These are phyloP conservation scores for Epichloe aotearoae DNA, from an alignment of 2,329 filamentous ascomycete species.

Conservation along the genomic window DNA sequence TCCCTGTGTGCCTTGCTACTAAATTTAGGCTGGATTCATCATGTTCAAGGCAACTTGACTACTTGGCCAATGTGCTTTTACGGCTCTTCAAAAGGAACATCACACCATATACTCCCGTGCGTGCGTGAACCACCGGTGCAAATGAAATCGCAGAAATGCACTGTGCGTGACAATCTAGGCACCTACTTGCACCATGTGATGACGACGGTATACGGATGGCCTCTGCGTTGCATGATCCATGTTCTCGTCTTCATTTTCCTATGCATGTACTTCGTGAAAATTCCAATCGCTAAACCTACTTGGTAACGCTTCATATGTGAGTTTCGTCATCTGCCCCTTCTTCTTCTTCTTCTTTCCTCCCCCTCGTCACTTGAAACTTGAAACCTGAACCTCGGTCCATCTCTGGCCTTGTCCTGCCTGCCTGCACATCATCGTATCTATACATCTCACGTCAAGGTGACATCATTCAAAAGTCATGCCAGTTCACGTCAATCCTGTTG, in stretches of 20 bases:
- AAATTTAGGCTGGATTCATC: too few species aligned
- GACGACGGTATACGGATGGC: too few species aligned
- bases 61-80: too few species aligned
- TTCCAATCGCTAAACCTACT: background rate
- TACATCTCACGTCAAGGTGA: background rate
- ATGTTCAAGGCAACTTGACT: too few species aligned
- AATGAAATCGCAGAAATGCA: too few species aligned
- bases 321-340: background rate
- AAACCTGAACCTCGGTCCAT: background rate
- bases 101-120: too few species aligned
- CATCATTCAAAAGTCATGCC: background rate
- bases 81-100: too few species aligned
- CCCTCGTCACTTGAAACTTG: background rate
- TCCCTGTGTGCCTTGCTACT: too few species aligned
- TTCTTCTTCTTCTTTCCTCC: background rate
- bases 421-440: background rate
- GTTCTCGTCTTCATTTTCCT: background rate
- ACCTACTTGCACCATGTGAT: too few species aligned
- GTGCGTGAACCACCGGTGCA: too few species aligned
- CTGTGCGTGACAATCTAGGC: too few species aligned
- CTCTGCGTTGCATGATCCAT: too few species aligned
- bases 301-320: background rate
- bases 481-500: background rate
- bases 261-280: background rate
- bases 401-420: background rate